A percentile compares a stretch with the other conserved stretches of the same genome.
Evolutionary conservation across 164 flowering plant genomes (phyloP).

Genomic region (Euptelea pleiosperma): DNA sequence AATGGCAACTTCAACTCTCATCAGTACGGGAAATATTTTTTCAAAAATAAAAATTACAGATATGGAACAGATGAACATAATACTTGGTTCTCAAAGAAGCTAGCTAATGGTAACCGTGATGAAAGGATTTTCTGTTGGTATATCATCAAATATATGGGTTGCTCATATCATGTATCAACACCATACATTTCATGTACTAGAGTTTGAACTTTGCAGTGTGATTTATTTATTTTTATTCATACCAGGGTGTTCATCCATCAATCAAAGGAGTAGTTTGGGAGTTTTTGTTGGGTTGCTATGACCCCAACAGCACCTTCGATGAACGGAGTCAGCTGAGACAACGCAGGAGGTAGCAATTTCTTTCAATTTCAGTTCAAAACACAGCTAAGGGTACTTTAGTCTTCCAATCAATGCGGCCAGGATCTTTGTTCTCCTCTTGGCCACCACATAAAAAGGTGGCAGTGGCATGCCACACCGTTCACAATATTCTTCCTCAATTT

Average conservation of each 20-base stretch:
- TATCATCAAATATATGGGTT: background rate
- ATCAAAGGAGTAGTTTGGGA: slow-evolving; percentile 90
- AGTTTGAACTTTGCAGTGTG: background rate
- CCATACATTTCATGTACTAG: background rate
- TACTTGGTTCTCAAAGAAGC: too few species aligned
- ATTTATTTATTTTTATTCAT: slow-evolving; percentile 12
- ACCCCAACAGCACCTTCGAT: slow-evolving; percentile 75
- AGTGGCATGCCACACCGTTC: background rate
- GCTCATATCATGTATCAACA: background rate
- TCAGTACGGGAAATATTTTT: background rate
- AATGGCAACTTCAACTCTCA: background rate
- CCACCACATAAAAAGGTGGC: background rate
- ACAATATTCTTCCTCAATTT: background rate
- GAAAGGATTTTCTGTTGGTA: background rate
- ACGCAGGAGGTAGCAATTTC: slow-evolving; percentile 53
- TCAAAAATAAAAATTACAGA: background rate
- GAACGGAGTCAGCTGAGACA: slow-evolving; percentile 64
- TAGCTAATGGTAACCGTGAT: too few species aligned
- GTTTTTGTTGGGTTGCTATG: slow-evolving; percentile 85
- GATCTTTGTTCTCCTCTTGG: background rate
- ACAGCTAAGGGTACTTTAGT: background rate
- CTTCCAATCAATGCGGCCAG: background rate
- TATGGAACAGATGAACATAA: background rate
- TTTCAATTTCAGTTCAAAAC: slow-evolving; percentile 5
- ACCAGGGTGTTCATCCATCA: slow-evolving; percentile 87